Evolutionary conservation across 257 asterid species (phyloP).

Genomic region (Nemophila menziesii): DNA sequence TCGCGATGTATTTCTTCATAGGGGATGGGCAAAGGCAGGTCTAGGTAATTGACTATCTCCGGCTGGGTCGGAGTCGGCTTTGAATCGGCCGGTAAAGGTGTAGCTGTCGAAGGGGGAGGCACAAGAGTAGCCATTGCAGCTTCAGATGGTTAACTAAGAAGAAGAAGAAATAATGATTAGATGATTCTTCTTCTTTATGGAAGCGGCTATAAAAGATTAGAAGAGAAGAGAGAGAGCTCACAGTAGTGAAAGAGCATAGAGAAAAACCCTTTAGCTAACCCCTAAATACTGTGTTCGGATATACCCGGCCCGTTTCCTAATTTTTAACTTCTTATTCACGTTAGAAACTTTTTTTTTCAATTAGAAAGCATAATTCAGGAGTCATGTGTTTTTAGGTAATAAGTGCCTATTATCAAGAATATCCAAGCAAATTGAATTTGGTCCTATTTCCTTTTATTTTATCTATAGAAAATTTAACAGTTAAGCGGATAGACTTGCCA

Average conservation of each 20-base stretch:
- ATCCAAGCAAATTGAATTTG: no score
- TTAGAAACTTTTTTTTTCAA: no score
- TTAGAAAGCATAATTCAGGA: no score
- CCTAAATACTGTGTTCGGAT: slow-evolving; percentile 8
- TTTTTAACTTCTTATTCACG: neutral
- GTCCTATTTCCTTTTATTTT: no score
- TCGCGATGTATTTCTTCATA: slow-evolving; percentile 96
- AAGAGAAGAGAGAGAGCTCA: slow-evolving; percentile 8
- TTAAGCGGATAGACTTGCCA: no score
- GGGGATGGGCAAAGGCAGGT: slow-evolving; percentile 90
- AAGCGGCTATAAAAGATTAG: slow-evolving; percentile 12
- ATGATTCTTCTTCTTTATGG: neutral
- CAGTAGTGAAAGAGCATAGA: neutral
- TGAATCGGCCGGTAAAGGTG: slow-evolving; percentile 24
- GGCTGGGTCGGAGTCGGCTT: slow-evolving; percentile 29
- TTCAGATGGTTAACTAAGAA: neutral
- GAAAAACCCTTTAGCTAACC: slow-evolving; percentile 42
- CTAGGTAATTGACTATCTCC: slow-evolving; percentile 52
- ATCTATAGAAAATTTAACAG: no score
- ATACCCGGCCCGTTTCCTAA: slow-evolving; percentile 21
- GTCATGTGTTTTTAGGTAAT: no score
- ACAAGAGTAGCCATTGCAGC: slow-evolving; percentile 51
- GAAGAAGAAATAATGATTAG: slow-evolving; percentile 18
- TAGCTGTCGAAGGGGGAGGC: slow-evolving; percentile 30
- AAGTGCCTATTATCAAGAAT: no score